Conservation (phyloP, 1,139 yeast genomes). For the Geotrichum europaeum region DNA sequence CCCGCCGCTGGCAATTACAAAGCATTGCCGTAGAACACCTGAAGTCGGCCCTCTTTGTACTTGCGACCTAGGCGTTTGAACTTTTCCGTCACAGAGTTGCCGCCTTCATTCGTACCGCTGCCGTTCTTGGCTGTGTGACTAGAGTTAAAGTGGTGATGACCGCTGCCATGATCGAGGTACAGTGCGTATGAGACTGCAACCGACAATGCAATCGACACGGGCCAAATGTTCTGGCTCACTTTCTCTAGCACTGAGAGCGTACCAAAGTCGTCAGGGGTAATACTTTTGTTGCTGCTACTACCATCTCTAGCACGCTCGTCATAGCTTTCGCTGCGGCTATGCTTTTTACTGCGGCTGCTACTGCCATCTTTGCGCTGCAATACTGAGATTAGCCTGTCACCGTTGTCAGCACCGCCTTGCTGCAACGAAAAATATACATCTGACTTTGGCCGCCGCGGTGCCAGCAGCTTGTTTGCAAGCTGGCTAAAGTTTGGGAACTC, state of each 20-base stretch:
- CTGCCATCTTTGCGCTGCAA: not conserved
- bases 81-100: conserved; percentile 5
- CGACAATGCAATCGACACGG: conserved; percentile 7
- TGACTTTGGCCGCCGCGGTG: not conserved
- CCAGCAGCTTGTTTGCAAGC: not conserved
- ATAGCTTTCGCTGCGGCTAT: not conserved
- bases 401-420: not conserved
- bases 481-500: not conserved
- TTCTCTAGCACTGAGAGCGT: conserved; percentile 9
- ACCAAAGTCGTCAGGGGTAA: conserved; percentile 7
- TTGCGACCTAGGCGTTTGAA: conserved; percentile 11
- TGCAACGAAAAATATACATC: conserved; percentile 3
- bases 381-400: not conserved
- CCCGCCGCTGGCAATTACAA: not conserved
- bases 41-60: conserved; percentile 9
- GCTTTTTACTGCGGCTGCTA: not conserved
- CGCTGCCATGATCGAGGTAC: not conserved
- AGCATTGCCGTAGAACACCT: conserved; percentile 8
- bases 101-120: not conserved
- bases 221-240: conserved; percentile 10
- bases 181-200: conserved; percentile 15
- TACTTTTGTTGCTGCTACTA: not conserved
- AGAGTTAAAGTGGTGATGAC: not conserved
- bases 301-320: not conserved
- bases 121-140: not conserved